phyloP scores from a whole-genome alignment of 768 basidiomycete species.

The Calocybe cyanea region DNA sequence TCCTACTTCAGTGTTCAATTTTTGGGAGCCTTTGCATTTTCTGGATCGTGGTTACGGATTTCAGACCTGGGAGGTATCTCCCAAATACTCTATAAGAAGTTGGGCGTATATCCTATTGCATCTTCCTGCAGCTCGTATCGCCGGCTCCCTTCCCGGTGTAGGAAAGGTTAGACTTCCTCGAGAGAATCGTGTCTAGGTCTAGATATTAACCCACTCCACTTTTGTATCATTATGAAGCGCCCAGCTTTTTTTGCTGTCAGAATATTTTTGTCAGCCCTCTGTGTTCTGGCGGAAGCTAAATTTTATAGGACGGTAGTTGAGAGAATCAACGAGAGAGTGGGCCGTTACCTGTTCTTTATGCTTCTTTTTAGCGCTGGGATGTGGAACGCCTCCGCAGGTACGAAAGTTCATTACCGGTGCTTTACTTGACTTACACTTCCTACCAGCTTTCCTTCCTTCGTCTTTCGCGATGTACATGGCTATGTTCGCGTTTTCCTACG shows the following conservation, averaged over 20 bases:
- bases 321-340: slow-evolving; percentile 83
- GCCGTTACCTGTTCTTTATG: slow-evolving; percentile 91
- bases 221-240: slow-evolving; percentile 46
- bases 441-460: slow-evolving; percentile 86
- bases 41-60: slow-evolving; percentile 83
- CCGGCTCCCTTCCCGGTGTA: slow-evolving; percentile 46
- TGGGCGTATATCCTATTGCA: slow-evolving; percentile 93
- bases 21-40: slow-evolving; percentile 98
- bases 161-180: slow-evolving; percentile 64
- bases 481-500: slow-evolving; percentile 73
- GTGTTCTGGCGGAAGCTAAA: slow-evolving; percentile 71
- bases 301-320: slow-evolving; percentile 81
- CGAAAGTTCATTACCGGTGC: slow-evolving; percentile 16
- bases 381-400: slow-evolving; percentile 89
- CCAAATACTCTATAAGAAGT: slow-evolving; percentile 86
- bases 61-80: slow-evolving; percentile 97
- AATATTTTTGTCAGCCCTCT: slow-evolving; percentile 70
- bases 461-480: slow-evolving; percentile 93
- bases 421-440: slow-evolving; percentile 8
- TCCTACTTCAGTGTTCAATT: slow-evolving; percentile 79
- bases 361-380: slow-evolving; percentile 85
- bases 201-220: slow-evolving; percentile 8
- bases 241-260: slow-evolving; percentile 87
- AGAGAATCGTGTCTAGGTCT: not conserved
- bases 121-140: slow-evolving; percentile 58